A percentile compares a stretch with the other conserved stretches of the same genome.
Conservation (phyloP, 1,139 yeast species). For the Pichia sp. region DNA sequence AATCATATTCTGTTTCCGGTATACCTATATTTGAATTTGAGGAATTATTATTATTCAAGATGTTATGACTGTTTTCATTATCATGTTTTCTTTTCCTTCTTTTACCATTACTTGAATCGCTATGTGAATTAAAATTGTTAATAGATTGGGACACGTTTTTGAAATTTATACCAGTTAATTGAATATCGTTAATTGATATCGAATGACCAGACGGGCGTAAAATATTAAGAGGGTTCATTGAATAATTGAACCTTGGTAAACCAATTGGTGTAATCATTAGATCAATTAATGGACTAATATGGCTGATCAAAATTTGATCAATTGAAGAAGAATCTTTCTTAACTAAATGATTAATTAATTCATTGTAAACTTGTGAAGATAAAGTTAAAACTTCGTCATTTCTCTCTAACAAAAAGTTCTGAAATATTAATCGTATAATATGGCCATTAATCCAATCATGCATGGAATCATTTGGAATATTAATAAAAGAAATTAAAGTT, state of each 20-base stretch:
- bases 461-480: slow-evolving; percentile 57
- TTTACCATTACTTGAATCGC: slow-evolving; percentile 9
- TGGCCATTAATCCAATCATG: slow-evolving; percentile 77
- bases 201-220: slow-evolving; percentile 75
- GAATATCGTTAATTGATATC: slow-evolving; percentile 30
- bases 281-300: slow-evolving; percentile 56
- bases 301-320: slow-evolving; percentile 46
- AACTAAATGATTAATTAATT: slow-evolving; percentile 45
- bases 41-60: background rate
- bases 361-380: slow-evolving; percentile 58
- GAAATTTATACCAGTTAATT: slow-evolving; percentile 25
- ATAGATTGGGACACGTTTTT: slow-evolving; percentile 14
- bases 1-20: slow-evolving; percentile 54
- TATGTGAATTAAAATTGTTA: slow-evolving; percentile 2
- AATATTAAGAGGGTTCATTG: slow-evolving; percentile 68
- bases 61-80: slow-evolving; percentile 7
- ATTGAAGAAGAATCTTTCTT: slow-evolving; percentile 29
- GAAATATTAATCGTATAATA: slow-evolving; percentile 69
- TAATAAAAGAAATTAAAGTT: slow-evolving; percentile 71
- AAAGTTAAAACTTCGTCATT: slow-evolving; percentile 62
- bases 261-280: slow-evolving; percentile 92
- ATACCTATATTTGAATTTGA: slow-evolving; percentile 24
- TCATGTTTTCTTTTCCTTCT: slow-evolving; percentile 18
- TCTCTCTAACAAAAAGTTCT: slow-evolving; percentile 85
- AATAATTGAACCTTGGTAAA: slow-evolving; percentile 79